Base-by-base conservation (phyloP, 2,329 filamentous ascomycete species). In the Fonsecaea nubica region DNA sequence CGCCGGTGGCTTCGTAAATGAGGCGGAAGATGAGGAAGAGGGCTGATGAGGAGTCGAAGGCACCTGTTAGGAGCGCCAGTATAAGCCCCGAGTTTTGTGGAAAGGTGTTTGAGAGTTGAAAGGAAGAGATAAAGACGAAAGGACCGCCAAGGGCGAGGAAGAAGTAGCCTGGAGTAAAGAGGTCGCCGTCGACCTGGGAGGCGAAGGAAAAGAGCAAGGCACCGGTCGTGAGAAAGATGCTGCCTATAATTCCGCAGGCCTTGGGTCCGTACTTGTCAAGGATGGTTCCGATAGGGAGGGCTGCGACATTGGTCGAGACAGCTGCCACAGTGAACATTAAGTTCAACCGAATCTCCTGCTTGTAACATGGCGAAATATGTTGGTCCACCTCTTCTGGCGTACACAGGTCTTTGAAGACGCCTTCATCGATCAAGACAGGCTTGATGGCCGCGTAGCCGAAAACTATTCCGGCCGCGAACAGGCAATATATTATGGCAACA, bases 251-350 rank as follows among this genome's bases (percentile, higher is more conserved):
- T 3, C 91, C 90, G 73, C 90, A 91, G 4, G 92, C 84, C 63
- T 90, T 86, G 13, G 93, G 93, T 1, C 93, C 93, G 74, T 87
- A 93, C 68, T 88, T 85, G 78, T 97, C 93, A 25, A 97, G 85
- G 53, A 96, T 90, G 2, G 92, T 91, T 54, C 93, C 93, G 10
- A 96, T 88, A 1, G 93, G 92, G 6, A 97, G 83, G 12, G 93
- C 93, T 48, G 89, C 92, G 12, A 96, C 90, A 74, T 97, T 97
- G 45, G 93, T 96, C 6, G 87, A 90, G 9, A 96, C 92, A 13
- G 92, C 93, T 12, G 93, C 93, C 33, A 93, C 86, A 5, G 92
- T 96, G 82, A 97, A 97, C 91, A 96, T 96, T 71, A 97, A 82
- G 77, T 97, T 97, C 64, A 97, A 84, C 66, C 83, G 76, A 62